phyloP scores from a whole-genome alignment of 2,329 filamentous ascomycete genomes.

The Setomelanomma holmii region DNA sequence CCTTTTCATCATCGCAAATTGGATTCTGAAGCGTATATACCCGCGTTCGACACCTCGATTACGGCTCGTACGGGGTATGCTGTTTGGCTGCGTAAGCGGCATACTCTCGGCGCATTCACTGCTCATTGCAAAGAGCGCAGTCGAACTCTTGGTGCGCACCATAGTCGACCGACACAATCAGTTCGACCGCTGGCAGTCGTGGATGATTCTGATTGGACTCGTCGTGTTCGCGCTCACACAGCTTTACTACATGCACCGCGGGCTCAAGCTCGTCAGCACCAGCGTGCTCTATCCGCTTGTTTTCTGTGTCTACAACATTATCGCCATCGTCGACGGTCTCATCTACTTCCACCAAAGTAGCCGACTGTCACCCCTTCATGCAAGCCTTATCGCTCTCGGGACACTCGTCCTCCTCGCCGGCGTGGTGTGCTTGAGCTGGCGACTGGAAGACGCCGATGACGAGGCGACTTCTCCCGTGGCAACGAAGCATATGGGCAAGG shows the following conservation, averaged over 20 bases:
- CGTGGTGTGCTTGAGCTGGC: constrained; percentile 92
- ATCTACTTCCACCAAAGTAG: constrained; percentile 95
- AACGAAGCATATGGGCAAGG: constrained; percentile 45
- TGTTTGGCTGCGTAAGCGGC: constrained; percentile 86
- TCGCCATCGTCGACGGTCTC: constrained; percentile 94
- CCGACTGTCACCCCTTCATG: constrained; percentile 76
- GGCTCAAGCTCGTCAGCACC: constrained; percentile 92
- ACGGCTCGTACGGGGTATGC: constrained; percentile 79
- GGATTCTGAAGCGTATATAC: constrained; percentile 48
- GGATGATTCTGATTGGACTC: constrained; percentile 85
- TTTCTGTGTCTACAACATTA: constrained; percentile 99
- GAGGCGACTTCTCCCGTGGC: constrained; percentile 57
- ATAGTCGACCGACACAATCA: constrained; percentile 87
- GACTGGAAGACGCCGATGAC: constrained; percentile 77
- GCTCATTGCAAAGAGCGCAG: constrained; percentile 92
- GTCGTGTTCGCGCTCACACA: constrained; percentile 84
- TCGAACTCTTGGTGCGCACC: constrained; percentile 89
- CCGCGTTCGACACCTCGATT: constrained; percentile 65
- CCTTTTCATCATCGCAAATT: constrained; percentile 64
- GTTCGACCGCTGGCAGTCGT: constrained; percentile 94
- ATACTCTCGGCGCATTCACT: constrained; percentile 93
- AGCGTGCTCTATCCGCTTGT: constrained; percentile 96
- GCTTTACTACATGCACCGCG: constrained; percentile 92
- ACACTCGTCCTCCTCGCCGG: constrained; percentile 85
- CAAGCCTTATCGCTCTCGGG: constrained; percentile 82